Conservation (phyloP, 768 basidiomycete species). For the Amanita rubescens region DNA sequence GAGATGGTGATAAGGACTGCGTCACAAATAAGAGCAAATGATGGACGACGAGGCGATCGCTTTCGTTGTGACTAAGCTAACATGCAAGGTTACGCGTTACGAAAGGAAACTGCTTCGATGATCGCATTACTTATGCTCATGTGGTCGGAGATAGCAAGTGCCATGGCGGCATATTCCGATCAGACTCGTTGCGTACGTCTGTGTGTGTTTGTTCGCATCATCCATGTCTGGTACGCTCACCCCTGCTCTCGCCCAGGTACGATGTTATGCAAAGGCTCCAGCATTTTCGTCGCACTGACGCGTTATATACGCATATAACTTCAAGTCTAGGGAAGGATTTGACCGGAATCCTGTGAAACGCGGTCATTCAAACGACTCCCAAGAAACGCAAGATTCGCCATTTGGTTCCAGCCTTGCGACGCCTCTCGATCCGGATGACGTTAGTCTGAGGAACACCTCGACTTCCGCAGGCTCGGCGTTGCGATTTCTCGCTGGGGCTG, state of each 20-base stretch:
- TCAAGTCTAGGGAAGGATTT: not conserved
- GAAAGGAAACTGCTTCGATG: too few species aligned
- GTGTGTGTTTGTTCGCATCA: not conserved
- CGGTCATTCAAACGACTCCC: slow-evolving; percentile 25
- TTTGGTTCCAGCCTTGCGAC: slow-evolving; percentile 35
- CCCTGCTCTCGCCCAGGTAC: not conserved
- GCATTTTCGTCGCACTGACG: not conserved
- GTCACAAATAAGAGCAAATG: too few species aligned
- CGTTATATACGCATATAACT: not conserved
- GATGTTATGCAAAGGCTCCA: too few species aligned
- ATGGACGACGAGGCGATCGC: too few species aligned
- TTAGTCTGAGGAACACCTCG: slow-evolving; percentile 7
- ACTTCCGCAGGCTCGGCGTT: slow-evolving; percentile 6
- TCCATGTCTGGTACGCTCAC: not conserved
- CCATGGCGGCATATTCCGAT: too few species aligned
- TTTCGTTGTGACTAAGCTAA: too few species aligned
- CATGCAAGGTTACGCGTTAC: too few species aligned
- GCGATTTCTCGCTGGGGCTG: not conserved
- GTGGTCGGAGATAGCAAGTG: too few species aligned
- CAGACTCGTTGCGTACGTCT: too few species aligned
- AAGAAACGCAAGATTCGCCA: slow-evolving; percentile 33
- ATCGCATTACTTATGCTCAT: too few species aligned
- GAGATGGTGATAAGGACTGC: too few species aligned
- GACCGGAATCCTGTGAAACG: not conserved
- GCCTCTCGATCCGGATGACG: slow-evolving; percentile 23